These are phyloP conservation scores for Ambrosia artemisiifolia DNA, from an alignment of 129 eudicot species.

Conservation along the genomic window DNA sequence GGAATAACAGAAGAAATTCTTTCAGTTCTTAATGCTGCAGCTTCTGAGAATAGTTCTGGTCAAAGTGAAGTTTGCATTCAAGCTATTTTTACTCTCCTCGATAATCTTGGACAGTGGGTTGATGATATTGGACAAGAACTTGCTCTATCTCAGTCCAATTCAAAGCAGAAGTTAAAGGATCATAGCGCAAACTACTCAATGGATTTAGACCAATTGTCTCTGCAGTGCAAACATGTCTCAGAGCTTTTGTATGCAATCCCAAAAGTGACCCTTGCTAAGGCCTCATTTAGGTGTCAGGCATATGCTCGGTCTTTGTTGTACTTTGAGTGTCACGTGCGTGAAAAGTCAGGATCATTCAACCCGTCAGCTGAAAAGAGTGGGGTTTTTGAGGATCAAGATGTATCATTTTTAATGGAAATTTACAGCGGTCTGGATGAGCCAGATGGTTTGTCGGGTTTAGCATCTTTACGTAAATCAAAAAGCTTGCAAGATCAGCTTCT, in stretches of 20 bases:
- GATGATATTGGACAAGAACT: conserved; percentile 89
- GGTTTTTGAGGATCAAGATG: conserved; percentile 80
- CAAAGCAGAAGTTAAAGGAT: conserved; percentile 67
- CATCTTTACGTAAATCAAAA: conserved; percentile 79
- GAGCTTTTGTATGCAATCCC: conserved; percentile 90
- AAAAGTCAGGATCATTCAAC: conserved; percentile 85
- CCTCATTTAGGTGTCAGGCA: conserved; percentile 96
- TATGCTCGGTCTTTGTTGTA: conserved; percentile 92
- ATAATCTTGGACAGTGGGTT: conserved; percentile 98
- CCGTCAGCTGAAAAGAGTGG: conserved; percentile 90
- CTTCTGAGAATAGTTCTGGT: conserved; percentile 73
- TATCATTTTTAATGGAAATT: conserved; percentile 86
- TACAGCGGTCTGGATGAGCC: conserved; percentile 95
- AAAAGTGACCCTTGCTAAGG: conserved; percentile 86
- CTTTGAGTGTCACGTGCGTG: conserved; percentile 91
- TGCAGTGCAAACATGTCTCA: conserved; percentile 84
- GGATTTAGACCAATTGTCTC: conserved; percentile 50
- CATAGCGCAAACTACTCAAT: conserved; percentile 32
- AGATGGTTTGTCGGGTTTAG: conserved; percentile 90
- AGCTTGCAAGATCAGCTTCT: conserved; percentile 84
- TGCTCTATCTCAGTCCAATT: conserved; percentile 72
- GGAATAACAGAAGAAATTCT: conserved; percentile 86
- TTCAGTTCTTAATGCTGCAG: conserved; percentile 87
- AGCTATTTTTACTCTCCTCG: conserved; percentile 89
- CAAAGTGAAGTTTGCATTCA: conserved; percentile 97